A percentile compares a stretch with the other conserved stretches of the same genome.
phyloP scores from a whole-genome alignment of 2,329 filamentous ascomycete genomes.

The Penicillium rolfsii region DNA sequence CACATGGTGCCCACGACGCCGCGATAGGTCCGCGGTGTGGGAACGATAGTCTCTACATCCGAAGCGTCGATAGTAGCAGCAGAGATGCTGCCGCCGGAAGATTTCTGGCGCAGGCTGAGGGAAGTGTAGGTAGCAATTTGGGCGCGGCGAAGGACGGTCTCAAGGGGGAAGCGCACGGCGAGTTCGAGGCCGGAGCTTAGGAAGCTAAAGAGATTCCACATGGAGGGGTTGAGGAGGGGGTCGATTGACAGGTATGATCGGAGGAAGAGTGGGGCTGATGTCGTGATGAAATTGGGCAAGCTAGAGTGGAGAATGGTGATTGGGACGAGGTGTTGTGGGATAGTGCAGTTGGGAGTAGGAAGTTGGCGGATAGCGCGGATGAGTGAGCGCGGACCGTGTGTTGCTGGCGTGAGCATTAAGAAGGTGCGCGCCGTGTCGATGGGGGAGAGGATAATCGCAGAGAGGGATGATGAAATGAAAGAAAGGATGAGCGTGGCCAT shows the following conservation, averaged over 20 bases:
- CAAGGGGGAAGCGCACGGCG: slow-evolving; percentile 83
- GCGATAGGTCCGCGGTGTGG: slow-evolving; percentile 72
- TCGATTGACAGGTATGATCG: slow-evolving; percentile 84
- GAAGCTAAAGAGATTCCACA: slow-evolving; percentile 83
- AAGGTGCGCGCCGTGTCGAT: slow-evolving; percentile 87
- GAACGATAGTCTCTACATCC: slow-evolving; percentile 72
- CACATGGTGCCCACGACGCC: slow-evolving; percentile 94
- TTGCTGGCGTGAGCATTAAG: slow-evolving; percentile 82
- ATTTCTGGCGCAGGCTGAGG: slow-evolving; percentile 52
- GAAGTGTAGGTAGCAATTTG: slow-evolving; percentile 74
- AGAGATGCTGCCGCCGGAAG: slow-evolving; percentile 27
- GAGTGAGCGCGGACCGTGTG: slow-evolving; percentile 73
- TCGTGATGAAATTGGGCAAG: slow-evolving; percentile 78
- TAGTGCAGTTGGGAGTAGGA: slow-evolving; percentile 70
- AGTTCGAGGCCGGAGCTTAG: slow-evolving; percentile 77
- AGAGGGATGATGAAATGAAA: slow-evolving; percentile 66
- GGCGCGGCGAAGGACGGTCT: slow-evolving; percentile 86
- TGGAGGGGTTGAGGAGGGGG: slow-evolving; percentile 75
- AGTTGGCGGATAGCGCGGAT: slow-evolving; percentile 76
- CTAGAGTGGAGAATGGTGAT: slow-evolving; percentile 88
- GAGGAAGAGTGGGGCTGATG: slow-evolving; percentile 81
- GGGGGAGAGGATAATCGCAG: slow-evolving; percentile 80
- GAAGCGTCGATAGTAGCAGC: slow-evolving; percentile 29
- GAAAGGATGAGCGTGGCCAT: slow-evolving; percentile 77
- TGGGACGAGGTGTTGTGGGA: slow-evolving; percentile 70